A percentile compares a stretch with the other conserved stretches of the same genome.
These are phyloP conservation scores for Triadica sebifera DNA, from an alignment of 345 rosid genomes.

Conservation along the genomic window DNA sequence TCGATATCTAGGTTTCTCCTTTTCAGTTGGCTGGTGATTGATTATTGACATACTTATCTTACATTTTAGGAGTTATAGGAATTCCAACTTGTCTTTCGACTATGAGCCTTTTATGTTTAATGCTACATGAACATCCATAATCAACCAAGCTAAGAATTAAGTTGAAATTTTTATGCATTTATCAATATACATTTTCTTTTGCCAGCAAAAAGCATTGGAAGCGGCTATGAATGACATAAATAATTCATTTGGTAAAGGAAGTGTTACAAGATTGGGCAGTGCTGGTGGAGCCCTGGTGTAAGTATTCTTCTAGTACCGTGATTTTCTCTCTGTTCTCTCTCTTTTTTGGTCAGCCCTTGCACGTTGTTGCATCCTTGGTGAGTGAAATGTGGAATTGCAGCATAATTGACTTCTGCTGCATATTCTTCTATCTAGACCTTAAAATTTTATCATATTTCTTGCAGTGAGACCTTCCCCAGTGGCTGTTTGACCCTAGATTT, in stretches of 20 bases:
- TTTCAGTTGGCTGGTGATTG: too few relatives aligned
- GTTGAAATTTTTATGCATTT: neutral
- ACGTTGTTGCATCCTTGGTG: neutral
- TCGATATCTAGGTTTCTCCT: too few relatives aligned
- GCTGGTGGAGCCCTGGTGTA: slow-evolving; percentile 95
- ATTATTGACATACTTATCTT: too few relatives aligned
- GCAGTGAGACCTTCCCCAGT: slow-evolving; percentile 90
- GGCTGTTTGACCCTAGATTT: slow-evolving; percentile 90
- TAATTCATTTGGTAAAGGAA: slow-evolving; percentile 87
- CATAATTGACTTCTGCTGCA: neutral
- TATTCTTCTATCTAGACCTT: slow-evolving; percentile 6
- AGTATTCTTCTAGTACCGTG: slow-evolving; percentile 27
- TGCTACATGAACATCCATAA: neutral
- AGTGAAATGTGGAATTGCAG: neutral
- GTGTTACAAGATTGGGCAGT: slow-evolving; percentile 92
- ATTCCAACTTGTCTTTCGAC: neutral
- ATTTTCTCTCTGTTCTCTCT: neutral
- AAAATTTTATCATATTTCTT: slow-evolving; percentile 20
- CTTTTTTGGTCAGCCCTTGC: neutral
- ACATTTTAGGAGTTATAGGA: too few relatives aligned
- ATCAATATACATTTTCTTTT: neutral
- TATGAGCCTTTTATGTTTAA: neutral
- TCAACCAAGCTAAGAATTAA: neutral
- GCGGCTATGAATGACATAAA: slow-evolving; percentile 94
- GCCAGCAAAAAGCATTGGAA: slow-evolving; percentile 91